phyloP scores from a whole-genome alignment of 2,329 filamentous ascomycete genomes.

The Aspergillus sp. region DNA sequence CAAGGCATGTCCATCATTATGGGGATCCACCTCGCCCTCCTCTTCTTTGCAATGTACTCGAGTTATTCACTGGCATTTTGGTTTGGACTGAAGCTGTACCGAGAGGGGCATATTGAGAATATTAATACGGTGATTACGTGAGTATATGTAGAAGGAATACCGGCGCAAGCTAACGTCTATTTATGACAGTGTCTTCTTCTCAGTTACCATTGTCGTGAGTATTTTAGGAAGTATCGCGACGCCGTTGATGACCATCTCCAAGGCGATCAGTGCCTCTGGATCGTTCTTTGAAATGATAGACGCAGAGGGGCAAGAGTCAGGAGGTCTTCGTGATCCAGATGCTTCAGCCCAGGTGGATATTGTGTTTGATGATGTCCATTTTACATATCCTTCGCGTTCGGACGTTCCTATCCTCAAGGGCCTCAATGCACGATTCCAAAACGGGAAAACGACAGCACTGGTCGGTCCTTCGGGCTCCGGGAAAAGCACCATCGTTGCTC shows the following conservation, averaged over 20 bases:
- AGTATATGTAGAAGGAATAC: neutral
- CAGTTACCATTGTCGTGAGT: slow-evolving; percentile 7
- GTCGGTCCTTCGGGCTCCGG: slow-evolving; percentile 43
- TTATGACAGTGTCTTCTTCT: slow-evolving; percentile 10
- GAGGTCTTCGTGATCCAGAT: slow-evolving; percentile 45
- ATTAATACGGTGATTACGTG: slow-evolving; percentile 35
- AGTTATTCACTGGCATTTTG: slow-evolving; percentile 34
- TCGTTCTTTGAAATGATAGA: slow-evolving; percentile 29
- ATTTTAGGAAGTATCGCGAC: slow-evolving; percentile 13
- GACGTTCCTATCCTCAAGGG: slow-evolving; percentile 30
- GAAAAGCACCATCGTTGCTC: slow-evolving; percentile 41
- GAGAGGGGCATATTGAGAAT: slow-evolving; percentile 27
- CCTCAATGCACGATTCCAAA: slow-evolving; percentile 27
- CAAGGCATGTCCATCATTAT: slow-evolving; percentile 20
- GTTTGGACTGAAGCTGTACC: slow-evolving; percentile 31
- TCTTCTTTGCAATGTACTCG: slow-evolving; percentile 33
- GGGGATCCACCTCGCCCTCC: slow-evolving; percentile 27
- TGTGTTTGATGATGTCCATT: slow-evolving; percentile 60
- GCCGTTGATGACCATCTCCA: slow-evolving; percentile 26
- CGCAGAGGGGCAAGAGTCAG: slow-evolving; percentile 17
- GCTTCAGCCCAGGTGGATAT: slow-evolving; percentile 52
- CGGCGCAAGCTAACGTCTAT: neutral
- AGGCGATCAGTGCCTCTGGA: slow-evolving; percentile 18
- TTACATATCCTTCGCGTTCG: slow-evolving; percentile 60
- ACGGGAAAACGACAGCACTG: slow-evolving; percentile 38